These are phyloP conservation scores for Prunus campanulata DNA, from an alignment of 306 rosid genomes.

Conservation along the genomic window DNA sequence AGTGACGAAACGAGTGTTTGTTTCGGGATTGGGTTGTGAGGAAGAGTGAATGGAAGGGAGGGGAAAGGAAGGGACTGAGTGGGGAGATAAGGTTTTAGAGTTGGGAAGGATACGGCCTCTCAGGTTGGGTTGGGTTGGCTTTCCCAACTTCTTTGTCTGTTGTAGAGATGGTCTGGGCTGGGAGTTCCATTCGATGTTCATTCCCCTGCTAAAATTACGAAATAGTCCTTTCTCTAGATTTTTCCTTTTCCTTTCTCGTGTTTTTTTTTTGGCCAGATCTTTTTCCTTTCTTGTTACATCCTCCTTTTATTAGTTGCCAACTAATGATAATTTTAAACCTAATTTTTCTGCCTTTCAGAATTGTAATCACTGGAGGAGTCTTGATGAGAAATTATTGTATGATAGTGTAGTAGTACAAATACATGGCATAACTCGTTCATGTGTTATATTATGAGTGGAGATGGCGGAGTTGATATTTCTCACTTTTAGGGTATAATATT, in stretches of 20 bases:
- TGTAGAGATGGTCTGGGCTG: neutral
- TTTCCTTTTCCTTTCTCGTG: neutral
- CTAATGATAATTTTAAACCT: too few relatives aligned
- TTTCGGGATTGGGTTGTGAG: neutral
- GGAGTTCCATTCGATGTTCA: slow-evolving; percentile 9
- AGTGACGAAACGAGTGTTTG: neutral
- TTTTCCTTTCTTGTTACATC: neutral
- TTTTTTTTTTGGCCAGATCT: neutral
- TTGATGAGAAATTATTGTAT: too few relatives aligned
- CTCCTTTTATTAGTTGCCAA: too few relatives aligned
- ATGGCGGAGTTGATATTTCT: too few relatives aligned
- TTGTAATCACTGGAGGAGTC: too few relatives aligned
- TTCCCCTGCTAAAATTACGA: neutral
- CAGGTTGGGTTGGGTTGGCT: slow-evolving; percentile 6
- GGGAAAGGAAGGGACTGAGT: neutral
- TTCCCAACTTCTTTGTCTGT: neutral
- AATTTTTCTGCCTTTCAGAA: too few relatives aligned
- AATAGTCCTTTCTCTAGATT: neutral
- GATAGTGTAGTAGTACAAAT: too few relatives aligned
- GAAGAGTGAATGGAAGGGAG: neutral
- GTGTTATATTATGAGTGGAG: too few relatives aligned
- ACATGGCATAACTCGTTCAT: too few relatives aligned
- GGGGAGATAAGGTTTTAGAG: slow-evolving; percentile 42
- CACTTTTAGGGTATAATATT: too few relatives aligned
- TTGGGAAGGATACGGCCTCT: slow-evolving; percentile 4